Percentiles rank a stretch among this genome's conserved stretches.
phyloP scores from a whole-genome alignment of 1,139 yeast species.

The Taphrina wiesneri region DNA sequence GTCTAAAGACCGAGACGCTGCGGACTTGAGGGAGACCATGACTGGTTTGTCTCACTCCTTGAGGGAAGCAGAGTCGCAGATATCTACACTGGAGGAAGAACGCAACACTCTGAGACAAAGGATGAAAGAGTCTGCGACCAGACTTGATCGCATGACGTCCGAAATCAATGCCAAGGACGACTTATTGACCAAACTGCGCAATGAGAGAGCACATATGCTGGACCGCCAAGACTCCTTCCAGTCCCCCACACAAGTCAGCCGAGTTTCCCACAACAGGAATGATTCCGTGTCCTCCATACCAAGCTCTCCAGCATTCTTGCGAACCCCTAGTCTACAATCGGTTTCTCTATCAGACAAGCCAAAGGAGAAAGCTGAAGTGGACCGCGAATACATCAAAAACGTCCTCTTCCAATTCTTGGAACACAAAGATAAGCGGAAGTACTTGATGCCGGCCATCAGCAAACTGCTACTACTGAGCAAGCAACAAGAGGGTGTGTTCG shows the following conservation, averaged over 20 bases:
- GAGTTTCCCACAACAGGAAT: background rate
- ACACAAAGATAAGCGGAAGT: slow-evolving; percentile 85
- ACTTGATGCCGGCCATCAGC: slow-evolving; percentile 79
- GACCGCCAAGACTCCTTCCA: slow-evolving; percentile 15
- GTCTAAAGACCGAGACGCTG: slow-evolving; percentile 39
- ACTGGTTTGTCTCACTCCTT: slow-evolving; percentile 34
- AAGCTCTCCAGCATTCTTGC: slow-evolving; percentile 6
- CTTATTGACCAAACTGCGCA: slow-evolving; percentile 2
- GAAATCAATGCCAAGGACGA: slow-evolving; percentile 38
- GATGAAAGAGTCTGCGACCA: slow-evolving; percentile 46
- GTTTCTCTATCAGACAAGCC: slow-evolving; percentile 13
- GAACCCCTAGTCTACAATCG: slow-evolving; percentile 14
- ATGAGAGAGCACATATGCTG: slow-evolving; percentile 12
- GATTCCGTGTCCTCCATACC: background rate
- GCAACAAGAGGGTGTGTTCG: slow-evolving; percentile 30
- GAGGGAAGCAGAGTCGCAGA: slow-evolving; percentile 42
- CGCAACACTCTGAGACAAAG: slow-evolving; percentile 44
- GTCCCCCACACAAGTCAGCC: slow-evolving; percentile 4
- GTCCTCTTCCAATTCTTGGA: slow-evolving; percentile 86
- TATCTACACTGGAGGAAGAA: slow-evolving; percentile 44
- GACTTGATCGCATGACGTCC: slow-evolving; percentile 53
- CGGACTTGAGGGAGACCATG: slow-evolving; percentile 39
- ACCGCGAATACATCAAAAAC: slow-evolving; percentile 64
- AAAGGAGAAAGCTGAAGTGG: slow-evolving; percentile 29
- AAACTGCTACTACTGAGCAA: slow-evolving; percentile 61